Conservation (phyloP, 1,139 yeast genomes). For the Groenewaldozyma auringiensis region DNA sequence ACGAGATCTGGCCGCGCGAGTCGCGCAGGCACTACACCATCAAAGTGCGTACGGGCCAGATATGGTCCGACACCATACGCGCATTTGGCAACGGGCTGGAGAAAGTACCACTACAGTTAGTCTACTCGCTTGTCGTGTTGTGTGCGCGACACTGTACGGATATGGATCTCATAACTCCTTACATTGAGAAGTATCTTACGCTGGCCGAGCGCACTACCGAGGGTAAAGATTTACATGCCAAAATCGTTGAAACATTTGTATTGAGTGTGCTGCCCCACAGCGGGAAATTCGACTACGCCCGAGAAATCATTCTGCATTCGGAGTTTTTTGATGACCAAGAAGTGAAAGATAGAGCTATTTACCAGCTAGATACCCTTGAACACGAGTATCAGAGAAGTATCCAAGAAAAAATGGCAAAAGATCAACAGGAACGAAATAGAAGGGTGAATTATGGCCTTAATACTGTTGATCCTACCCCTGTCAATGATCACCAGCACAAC, state of each 20-base stretch:
- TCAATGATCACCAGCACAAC: too few relatives aligned
- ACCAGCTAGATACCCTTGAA: conserved; percentile 10
- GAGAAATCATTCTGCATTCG: conserved; percentile 14
- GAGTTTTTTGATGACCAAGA: conserved; percentile 11
- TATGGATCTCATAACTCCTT: conserved; percentile 8
- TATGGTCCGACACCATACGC: conserved; percentile 14
- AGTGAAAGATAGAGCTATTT: conserved; percentile 10
- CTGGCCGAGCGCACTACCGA: conserved; percentile 9
- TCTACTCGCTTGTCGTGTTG: conserved; percentile 14
- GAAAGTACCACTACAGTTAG: conserved; percentile 13
- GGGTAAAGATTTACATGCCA: conserved; percentile 4
- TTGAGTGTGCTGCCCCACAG: conserved; percentile 17
- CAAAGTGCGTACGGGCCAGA: conserved; percentile 11
- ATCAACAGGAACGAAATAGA: not conserved
- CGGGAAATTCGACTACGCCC: conserved; percentile 21
- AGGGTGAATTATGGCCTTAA: not conserved
- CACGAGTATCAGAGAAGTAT: not conserved
- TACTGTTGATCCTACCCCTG: not conserved
- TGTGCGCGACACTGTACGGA: conserved; percentile 14
- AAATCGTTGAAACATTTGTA: conserved; percentile 15
- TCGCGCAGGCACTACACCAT: conserved; percentile 11
- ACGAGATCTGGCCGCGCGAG: conserved; percentile 14
- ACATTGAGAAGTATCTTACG: not conserved
- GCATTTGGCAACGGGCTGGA: conserved; percentile 12
- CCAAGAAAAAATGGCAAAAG: not conserved